Evolutionary conservation across 2,329 filamentous ascomycete genomes (phyloP).

Genomic region (Fusarium buxicola): DNA sequence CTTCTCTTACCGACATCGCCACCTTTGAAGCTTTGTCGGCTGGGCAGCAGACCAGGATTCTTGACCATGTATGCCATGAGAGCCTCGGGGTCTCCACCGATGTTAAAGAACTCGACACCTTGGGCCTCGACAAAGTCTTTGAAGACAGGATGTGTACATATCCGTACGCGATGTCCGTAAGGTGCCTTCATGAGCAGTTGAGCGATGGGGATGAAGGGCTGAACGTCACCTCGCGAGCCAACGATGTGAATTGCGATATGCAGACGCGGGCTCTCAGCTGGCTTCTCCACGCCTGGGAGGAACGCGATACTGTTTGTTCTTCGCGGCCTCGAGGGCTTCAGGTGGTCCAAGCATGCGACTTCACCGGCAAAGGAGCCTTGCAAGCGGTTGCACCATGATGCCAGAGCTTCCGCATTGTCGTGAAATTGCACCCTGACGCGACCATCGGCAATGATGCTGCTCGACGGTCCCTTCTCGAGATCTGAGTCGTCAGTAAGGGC

Average conservation of each 20-base stretch:
- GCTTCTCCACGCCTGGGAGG: slow-evolving; percentile 32
- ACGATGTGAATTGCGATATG: slow-evolving; percentile 51
- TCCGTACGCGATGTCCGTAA: slow-evolving; percentile 65
- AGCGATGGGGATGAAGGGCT: slow-evolving; percentile 70
- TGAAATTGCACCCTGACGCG: slow-evolving; percentile 50
- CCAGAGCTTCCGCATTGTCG: slow-evolving; percentile 43
- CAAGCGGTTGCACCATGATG: slow-evolving; percentile 44
- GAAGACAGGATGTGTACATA: slow-evolving; percentile 68
- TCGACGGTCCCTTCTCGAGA: slow-evolving; percentile 37
- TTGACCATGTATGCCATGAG: slow-evolving; percentile 58
- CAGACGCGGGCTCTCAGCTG: slow-evolving; percentile 38
- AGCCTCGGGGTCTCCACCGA: slow-evolving; percentile 66
- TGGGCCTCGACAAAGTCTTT: slow-evolving; percentile 63
- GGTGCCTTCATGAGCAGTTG: slow-evolving; percentile 52
- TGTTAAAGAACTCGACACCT: slow-evolving; percentile 68
- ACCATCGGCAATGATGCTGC: slow-evolving; percentile 46
- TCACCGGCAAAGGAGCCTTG: slow-evolving; percentile 27
- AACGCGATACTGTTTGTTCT: slow-evolving; percentile 38
- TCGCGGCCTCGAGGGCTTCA: slow-evolving; percentile 28
- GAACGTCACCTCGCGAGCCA: slow-evolving; percentile 52
- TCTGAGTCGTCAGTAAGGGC: slow-evolving; percentile 39
- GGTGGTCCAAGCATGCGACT: slow-evolving; percentile 10
- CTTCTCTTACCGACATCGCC: slow-evolving; percentile 53
- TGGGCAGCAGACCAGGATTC: slow-evolving; percentile 55
- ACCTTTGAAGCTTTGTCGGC: slow-evolving; percentile 49